A percentile compares a stretch with the other conserved stretches of the same genome.
phyloP scores from a whole-genome alignment of 106 monocot genomes.

The Dactylorhiza incarnata region DNA sequence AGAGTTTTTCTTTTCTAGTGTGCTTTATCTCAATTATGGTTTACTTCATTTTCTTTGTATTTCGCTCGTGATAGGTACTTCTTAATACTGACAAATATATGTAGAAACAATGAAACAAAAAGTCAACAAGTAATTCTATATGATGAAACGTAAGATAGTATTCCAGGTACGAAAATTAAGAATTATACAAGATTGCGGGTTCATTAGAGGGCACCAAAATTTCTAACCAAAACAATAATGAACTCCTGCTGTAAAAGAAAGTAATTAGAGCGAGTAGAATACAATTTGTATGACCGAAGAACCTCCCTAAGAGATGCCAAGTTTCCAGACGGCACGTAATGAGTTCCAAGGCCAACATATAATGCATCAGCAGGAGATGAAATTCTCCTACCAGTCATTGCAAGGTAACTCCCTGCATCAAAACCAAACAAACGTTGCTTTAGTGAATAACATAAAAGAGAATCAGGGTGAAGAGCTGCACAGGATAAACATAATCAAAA shows the following conservation, averaged over 20 bases:
- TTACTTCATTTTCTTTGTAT: too few relatives aligned
- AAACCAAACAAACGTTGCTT: neutral
- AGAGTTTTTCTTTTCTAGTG: too few relatives aligned
- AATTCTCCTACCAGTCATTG: slow-evolving; percentile 86
- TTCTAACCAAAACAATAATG: neutral
- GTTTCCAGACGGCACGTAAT: slow-evolving; percentile 73
- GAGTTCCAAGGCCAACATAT: slow-evolving; percentile 79
- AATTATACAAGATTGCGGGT: neutral
- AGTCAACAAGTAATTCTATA: neutral
- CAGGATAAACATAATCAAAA: neutral
- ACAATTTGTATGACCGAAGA: slow-evolving; percentile 61
- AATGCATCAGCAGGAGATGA: slow-evolving; percentile 90
- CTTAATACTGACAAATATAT: too few relatives aligned
- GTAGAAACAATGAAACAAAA: neutral
- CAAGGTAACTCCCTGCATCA: slow-evolving; percentile 70
- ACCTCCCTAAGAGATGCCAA: slow-evolving; percentile 59
- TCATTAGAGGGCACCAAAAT: neutral
- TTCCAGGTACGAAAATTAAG: neutral
- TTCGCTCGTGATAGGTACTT: too few relatives aligned
- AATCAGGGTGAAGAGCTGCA: neutral
- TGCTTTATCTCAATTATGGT: too few relatives aligned
- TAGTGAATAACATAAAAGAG: neutral
- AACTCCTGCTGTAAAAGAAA: neutral
- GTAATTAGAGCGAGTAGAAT: slow-evolving; percentile 7
- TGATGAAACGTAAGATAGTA: neutral